These are phyloP conservation scores for Berkeleyomyces rouxiae DNA, from an alignment of 2,329 filamentous ascomycete genomes.

Conservation along the genomic window DNA sequence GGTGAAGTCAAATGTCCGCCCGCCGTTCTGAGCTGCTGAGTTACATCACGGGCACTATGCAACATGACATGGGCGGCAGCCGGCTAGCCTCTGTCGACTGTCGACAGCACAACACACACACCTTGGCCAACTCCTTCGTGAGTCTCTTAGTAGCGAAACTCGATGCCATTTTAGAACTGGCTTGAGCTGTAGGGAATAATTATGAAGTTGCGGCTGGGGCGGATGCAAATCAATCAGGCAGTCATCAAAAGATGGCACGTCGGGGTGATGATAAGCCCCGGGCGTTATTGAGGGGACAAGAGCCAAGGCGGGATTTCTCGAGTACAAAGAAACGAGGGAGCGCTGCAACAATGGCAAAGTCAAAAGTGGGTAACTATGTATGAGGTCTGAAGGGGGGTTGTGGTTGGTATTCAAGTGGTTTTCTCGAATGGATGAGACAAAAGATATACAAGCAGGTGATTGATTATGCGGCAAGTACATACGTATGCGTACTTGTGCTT, in stretches of 20 bases:
- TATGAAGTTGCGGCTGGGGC: not conserved
- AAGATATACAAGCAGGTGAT: not conserved
- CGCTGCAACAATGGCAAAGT: not conserved
- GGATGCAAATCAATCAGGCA: not conserved
- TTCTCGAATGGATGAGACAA: not conserved
- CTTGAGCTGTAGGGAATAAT: not conserved
- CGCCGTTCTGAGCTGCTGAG: not conserved
- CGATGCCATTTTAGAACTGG: constrained; percentile 16
- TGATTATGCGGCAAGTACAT: no score
- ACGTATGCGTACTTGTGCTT: no score
- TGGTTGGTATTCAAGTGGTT: not conserved
- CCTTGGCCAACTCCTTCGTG: constrained; percentile 43
- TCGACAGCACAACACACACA: constrained; percentile 17
- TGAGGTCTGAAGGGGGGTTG: not conserved
- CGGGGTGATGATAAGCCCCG: not conserved
- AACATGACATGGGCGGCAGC: not conserved
- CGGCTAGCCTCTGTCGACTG: not conserved
- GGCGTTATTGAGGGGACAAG: not conserved
- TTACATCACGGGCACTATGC: not conserved
- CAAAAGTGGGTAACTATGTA: not conserved
- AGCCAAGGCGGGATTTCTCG: not conserved
- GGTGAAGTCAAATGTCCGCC: not conserved
- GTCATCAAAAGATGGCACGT: not conserved
- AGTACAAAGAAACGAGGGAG: not conserved
- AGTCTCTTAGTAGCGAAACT: constrained; percentile 39